Evolutionary conservation across 345 rosid genomes (phyloP).

Genomic region (Boechera divaricarpa): DNA sequence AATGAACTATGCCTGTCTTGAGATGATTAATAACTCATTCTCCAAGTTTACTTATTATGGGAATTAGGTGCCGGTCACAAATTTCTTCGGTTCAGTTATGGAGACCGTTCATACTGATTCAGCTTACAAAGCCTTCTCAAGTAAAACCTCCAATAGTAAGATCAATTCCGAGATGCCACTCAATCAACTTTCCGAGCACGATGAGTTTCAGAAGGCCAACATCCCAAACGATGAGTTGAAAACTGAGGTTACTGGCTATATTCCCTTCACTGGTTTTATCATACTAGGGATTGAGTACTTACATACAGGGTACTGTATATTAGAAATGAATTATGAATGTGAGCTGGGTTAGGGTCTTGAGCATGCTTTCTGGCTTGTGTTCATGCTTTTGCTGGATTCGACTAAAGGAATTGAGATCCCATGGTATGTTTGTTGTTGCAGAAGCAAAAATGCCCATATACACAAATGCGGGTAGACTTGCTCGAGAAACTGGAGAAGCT

Average conservation of each 20-base stretch:
- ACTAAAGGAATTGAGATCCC: background rate
- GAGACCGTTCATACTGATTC: slow-evolving; percentile 85
- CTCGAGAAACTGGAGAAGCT: slow-evolving; percentile 48
- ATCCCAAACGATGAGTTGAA: slow-evolving; percentile 36
- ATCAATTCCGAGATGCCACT: slow-evolving; percentile 41
- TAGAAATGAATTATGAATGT: background rate
- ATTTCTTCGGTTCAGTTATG: slow-evolving; percentile 97
- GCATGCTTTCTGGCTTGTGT: slow-evolving; percentile 5
- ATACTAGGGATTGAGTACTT: background rate
- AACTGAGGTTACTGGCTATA: slow-evolving; percentile 48
- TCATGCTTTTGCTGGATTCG: slow-evolving; percentile 1
- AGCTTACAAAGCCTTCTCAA: slow-evolving; percentile 59
- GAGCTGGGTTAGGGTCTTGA: slow-evolving; percentile 24
- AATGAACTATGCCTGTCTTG: background rate
- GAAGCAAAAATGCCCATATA: slow-evolving; percentile 56
- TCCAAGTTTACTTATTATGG: slow-evolving; percentile 16
- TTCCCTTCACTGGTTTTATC: background rate
- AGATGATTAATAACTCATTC: slow-evolving; percentile 19
- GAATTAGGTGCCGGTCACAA: slow-evolving; percentile 89
- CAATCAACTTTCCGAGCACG: slow-evolving; percentile 45
- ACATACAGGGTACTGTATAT: background rate
- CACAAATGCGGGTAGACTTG: slow-evolving; percentile 45
- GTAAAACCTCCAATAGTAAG: slow-evolving; percentile 40
- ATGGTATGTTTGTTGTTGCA: slow-evolving; percentile 43
- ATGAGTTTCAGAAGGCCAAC: slow-evolving; percentile 35